Percentiles rank a stretch among this genome's conserved stretches.
These are phyloP conservation scores for Ophiostoma triangulosporum DNA, from an alignment of 2,329 filamentous ascomycete species.

Conservation along the genomic window DNA sequence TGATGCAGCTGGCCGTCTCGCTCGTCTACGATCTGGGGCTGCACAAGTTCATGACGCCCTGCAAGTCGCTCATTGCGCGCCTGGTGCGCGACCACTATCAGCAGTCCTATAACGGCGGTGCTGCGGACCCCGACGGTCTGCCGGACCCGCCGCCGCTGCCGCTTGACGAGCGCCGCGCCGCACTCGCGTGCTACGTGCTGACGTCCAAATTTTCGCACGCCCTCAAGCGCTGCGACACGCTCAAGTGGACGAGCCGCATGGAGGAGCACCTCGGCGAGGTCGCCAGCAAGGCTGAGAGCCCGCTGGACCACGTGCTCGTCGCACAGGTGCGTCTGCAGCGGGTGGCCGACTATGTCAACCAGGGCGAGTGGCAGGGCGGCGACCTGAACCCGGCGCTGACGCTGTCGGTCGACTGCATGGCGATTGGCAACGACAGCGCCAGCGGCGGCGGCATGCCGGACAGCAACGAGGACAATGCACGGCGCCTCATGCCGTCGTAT, in stretches of 20 bases:
- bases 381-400: slow-evolving; percentile 6
- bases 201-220: slow-evolving; percentile 17
- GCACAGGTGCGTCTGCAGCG: slow-evolving; percentile 28
- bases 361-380: slow-evolving; percentile 14
- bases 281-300: slow-evolving; percentile 29
- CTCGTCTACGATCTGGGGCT: slow-evolving; percentile 33
- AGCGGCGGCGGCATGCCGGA: not conserved
- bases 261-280: slow-evolving; percentile 41
- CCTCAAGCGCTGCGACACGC: slow-evolving; percentile 33
- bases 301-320: slow-evolving; percentile 36
- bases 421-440: not conserved
- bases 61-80: slow-evolving; percentile 8
- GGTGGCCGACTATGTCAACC: slow-evolving; percentile 23
- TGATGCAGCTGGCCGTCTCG: slow-evolving; percentile 27
- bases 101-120: not conserved
- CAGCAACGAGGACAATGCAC: slow-evolving; percentile 10
- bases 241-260: slow-evolving; percentile 45
- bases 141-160: not conserved
- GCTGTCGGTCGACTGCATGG: not conserved
- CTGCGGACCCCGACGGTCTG: slow-evolving; percentile 10
- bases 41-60: slow-evolving; percentile 17
- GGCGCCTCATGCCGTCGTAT: slow-evolving; percentile 12
- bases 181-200: slow-evolving; percentile 32
- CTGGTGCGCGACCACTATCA: slow-evolving; percentile 7
- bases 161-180: slow-evolving; percentile 34